Percentiles rank a stretch among this genome's conserved stretches.
Evolutionary conservation across 192 early-diverging fungal genomes (phyloP).

Genomic region (Paraglomus brasilianum): DNA sequence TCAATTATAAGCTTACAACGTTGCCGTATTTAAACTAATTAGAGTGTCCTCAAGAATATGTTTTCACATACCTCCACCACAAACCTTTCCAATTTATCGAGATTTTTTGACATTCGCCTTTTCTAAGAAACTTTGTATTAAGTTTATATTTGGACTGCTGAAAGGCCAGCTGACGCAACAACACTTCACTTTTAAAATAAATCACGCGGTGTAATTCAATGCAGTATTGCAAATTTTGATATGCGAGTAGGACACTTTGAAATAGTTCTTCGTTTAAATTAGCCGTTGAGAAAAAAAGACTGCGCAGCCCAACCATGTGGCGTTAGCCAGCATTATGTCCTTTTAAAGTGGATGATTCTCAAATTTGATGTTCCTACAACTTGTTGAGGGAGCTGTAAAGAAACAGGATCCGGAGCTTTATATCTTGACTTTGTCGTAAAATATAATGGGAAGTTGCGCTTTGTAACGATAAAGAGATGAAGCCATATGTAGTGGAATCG

Average conservation of each 20-base stretch:
- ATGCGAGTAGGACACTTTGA: slow-evolving; percentile 62
- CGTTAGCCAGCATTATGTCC: slow-evolving; percentile 64
- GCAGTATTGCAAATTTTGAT: slow-evolving; percentile 77
- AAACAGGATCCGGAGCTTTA: slow-evolving; percentile 17
- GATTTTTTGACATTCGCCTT: no score
- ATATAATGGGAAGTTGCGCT: no score
- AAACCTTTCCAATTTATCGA: no score
- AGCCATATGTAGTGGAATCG: slow-evolving; percentile 69
- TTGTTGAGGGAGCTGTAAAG: slow-evolving; percentile 34
- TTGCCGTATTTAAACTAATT: no score
- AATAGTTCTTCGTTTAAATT: slow-evolving; percentile 86
- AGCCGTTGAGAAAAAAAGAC: slow-evolving; percentile 72
- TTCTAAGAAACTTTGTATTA: no score
- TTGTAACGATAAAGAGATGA: slow-evolving; percentile 55
- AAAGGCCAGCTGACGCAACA: no score
- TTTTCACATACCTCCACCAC: no score
- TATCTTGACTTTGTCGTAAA: no score
- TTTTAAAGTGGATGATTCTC: slow-evolving; percentile 32
- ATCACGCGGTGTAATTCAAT: slow-evolving; percentile 76
- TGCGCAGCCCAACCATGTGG: slow-evolving; percentile 77
- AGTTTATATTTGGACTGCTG: no score
- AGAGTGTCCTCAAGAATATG: no score
- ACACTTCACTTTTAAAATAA: no score
- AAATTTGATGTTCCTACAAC: slow-evolving; percentile 33
- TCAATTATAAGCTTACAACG: no score